Base-by-base conservation (phyloP, 2,329 filamentous ascomycete species). In the Fusarium dlaminii region DNA sequence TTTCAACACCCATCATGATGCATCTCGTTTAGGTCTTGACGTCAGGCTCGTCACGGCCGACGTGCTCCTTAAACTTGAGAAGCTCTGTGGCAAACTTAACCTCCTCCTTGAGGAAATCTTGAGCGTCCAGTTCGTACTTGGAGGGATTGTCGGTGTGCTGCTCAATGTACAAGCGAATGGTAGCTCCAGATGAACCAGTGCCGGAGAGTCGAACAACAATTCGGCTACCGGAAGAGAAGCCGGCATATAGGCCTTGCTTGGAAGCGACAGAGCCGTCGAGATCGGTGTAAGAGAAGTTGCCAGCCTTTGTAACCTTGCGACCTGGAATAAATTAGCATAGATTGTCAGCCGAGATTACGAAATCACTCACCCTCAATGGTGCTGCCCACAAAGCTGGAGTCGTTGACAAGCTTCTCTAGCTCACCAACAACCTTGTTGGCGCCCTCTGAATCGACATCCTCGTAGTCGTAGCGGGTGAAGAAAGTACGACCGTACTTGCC, bases 381-480 rank as follows among this genome's bases (percentile, higher is more conserved):
- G 79, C 94, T 96, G 77, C 95, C 95, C 60, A 98, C 87, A 79
- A 98, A 98, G 67, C 83, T 85, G 58, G 88, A 82, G 77, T 94
- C 89, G 43, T 90, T 91, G 79, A 98, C 94, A 75, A 97, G 89
- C 74, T 92, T 91, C 79, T 91, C 89, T 80, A 99, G 88, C 79
- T 94, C 91, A 64, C 90, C 92, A 51, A 98, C 93, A 67, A 99
- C 92, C 86, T 97, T 96, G 86, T 93, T 93, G 73, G 96, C 96
- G 45, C 94, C 95, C 14, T 96, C 94, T 52, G 92, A 93, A 86
- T 98, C 95, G 75, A 97, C 95, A 77, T 97, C 90, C 86, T 99
- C 96, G 85, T 98, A 99, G 85, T 99, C 96, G 85, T 98, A 98
- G 74, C 96, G 94, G 48, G 96, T 99, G 90, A 99, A 99, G 89